Evolutionary conservation across 2,329 filamentous ascomycete genomes (phyloP).

Genomic region (Sporothrix mexicana): DNA sequence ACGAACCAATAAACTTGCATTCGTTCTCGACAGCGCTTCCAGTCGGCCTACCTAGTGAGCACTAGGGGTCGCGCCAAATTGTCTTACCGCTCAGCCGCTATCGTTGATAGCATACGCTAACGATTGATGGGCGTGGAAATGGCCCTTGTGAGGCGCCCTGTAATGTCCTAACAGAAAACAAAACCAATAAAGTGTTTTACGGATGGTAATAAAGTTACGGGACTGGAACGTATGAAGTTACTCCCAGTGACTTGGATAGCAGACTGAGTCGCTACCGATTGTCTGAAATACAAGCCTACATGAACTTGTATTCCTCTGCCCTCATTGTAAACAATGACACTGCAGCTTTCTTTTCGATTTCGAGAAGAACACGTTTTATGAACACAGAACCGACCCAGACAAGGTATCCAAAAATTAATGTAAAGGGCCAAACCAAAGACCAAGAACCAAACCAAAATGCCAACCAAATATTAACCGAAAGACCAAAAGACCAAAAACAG

Average conservation of each 20-base stretch:
- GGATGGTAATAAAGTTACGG: too few species aligned
- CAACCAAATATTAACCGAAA: background rate
- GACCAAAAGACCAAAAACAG: background rate
- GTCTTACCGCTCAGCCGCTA: constrained; percentile 7
- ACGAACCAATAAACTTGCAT: background rate
- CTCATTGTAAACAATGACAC: too few species aligned
- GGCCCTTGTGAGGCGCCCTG: background rate
- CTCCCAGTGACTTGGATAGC: too few species aligned
- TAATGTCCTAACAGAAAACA: too few species aligned
- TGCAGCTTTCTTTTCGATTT: background rate
- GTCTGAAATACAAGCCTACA: too few species aligned
- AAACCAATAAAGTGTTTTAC: too few species aligned
- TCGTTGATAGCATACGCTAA: constrained; percentile 26
- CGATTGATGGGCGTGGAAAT: background rate
- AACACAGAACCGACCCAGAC: background rate
- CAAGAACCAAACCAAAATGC: background rate
- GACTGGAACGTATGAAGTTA: too few species aligned
- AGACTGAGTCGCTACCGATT: too few species aligned
- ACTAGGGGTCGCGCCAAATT: background rate
- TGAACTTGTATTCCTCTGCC: too few species aligned
- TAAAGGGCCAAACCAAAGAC: background rate
- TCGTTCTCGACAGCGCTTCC: background rate
- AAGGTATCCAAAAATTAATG: constrained; percentile 8
- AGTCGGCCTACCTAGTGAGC: constrained; percentile 13
- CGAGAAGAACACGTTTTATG: background rate